These are phyloP conservation scores for Casaregolazyma suthepensis DNA, from an alignment of 1,139 yeast species.

Conservation along the genomic window DNA sequence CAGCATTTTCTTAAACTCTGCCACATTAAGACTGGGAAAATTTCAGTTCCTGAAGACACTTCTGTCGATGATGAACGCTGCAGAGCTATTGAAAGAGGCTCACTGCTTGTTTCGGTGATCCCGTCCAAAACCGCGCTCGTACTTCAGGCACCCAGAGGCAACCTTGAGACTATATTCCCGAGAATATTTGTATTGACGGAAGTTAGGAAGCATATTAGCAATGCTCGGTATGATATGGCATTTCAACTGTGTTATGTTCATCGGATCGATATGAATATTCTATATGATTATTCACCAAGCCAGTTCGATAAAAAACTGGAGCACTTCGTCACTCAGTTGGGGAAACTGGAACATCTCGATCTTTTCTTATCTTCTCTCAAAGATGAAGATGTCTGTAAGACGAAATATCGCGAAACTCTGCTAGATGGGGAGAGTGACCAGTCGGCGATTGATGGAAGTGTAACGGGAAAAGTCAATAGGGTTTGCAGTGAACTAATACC, in stretches of 20 bases:
- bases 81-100: slow-evolving; percentile 87
- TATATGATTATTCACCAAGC: slow-evolving; percentile 80
- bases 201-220: slow-evolving; percentile 63
- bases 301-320: slow-evolving; percentile 60
- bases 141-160: slow-evolving; percentile 94
- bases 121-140: slow-evolving; percentile 82
- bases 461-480: slow-evolving; percentile 52
- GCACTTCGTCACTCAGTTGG: slow-evolving; percentile 65
- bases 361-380: slow-evolving; percentile 79
- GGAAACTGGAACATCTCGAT: slow-evolving; percentile 70
- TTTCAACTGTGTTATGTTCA: slow-evolving; percentile 82
- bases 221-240: slow-evolving; percentile 58
- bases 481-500: slow-evolving; percentile 67
- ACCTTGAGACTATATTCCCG: slow-evolving; percentile 88
- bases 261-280: slow-evolving; percentile 81
- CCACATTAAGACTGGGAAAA: slow-evolving; percentile 47
- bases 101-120: slow-evolving; percentile 68
- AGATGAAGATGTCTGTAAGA: slow-evolving; percentile 78
- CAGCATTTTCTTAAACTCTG: slow-evolving; percentile 79
- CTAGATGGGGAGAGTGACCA: slow-evolving; percentile 20
- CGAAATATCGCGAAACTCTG: slow-evolving; percentile 75
- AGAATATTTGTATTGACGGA: slow-evolving; percentile 85
- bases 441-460: slow-evolving; percentile 19
- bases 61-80: slow-evolving; percentile 65
- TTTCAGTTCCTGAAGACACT: slow-evolving; percentile 32